phyloP scores from a whole-genome alignment of 768 basidiomycete species.

The Russula olivacea region DNA sequence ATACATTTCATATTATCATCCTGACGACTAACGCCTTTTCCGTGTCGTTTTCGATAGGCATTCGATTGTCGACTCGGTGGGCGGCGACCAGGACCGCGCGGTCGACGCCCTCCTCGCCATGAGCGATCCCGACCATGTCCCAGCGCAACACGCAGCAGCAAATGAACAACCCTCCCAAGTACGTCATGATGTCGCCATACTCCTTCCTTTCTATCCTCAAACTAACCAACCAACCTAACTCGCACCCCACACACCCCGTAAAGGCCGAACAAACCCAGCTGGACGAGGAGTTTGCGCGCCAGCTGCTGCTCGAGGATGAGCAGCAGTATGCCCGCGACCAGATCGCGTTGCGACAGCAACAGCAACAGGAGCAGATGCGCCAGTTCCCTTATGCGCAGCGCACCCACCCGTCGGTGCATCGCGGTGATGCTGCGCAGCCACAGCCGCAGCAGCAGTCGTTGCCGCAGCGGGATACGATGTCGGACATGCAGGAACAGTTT shows the following conservation, averaged over 20 bases:
- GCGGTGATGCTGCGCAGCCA: slow-evolving; percentile 21
- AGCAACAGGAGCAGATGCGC: slow-evolving; percentile 16
- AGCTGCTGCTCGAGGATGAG: slow-evolving; percentile 55
- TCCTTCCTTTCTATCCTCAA: neutral
- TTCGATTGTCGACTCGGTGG: slow-evolving; percentile 60
- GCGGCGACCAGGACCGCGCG: slow-evolving; percentile 66
- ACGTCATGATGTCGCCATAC: neutral
- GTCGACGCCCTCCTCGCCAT: slow-evolving; percentile 75
- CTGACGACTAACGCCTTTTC: neutral
- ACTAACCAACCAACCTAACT: neutral
- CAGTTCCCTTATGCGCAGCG: slow-evolving; percentile 18
- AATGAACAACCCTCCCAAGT: neutral
- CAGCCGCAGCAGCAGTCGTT: slow-evolving; percentile 25
- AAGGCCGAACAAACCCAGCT: slow-evolving; percentile 56
- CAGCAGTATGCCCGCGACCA: slow-evolving; percentile 27
- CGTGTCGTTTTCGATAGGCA: neutral
- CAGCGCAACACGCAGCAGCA: slow-evolving; percentile 33
- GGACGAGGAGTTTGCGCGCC: slow-evolving; percentile 74
- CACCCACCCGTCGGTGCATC: neutral
- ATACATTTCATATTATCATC: no score
- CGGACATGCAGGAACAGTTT: slow-evolving; percentile 70
- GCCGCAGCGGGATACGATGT: slow-evolving; percentile 46
- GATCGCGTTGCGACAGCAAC: slow-evolving; percentile 20
- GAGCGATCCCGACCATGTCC: slow-evolving; percentile 73
- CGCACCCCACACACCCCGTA: neutral